Base-by-base conservation (phyloP, 2,329 filamentous ascomycete genomes). In the Phyllosticta paracitricarpa region DNA sequence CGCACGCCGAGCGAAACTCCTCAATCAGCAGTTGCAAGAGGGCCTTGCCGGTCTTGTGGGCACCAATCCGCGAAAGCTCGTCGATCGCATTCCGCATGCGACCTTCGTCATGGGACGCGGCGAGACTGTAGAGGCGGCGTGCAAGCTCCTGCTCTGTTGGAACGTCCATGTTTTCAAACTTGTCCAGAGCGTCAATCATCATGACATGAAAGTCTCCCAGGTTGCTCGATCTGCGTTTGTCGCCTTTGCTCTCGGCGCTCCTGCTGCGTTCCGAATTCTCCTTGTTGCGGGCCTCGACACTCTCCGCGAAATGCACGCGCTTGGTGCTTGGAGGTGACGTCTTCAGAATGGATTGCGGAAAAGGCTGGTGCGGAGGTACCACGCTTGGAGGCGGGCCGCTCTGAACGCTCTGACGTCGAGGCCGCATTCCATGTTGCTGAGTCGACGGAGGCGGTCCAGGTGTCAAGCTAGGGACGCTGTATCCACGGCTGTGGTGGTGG, bases 1-100 rank as follows among this genome's bases (percentile, higher is more conserved):
- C 58, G 22, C 55, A 48, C n/a, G 58, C 58, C 40, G 58, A 22
- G 53, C 52, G 55, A 51, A 61, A 56, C 6, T 61, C 58, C 4
- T 10, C 54, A 40, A 61, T 33, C 40, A 61, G 26, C 58, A 53
- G 51, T 3, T 55, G 33, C 26, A 56, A 14, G 40, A 61, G 54
- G 5, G 40, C 54, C 19, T 33, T n/a, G n/a, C 54, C 58, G 1
- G 58, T 61, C 58, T 28, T 53, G 53, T 61, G 35, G 4, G 25
- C 58, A 2, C 58, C 54, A 4, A 56, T n/a, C 53, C 22, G 51
- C 33, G 54, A 26, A 10, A 24, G 17, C 7, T 61, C 58, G 7
- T 26, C 26, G n/a, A 53, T 7, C 12, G 54, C 19, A 12, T 61
- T 26, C 48, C 52, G 51, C 25, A 59, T 28, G 8, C 26, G 25